These are phyloP conservation scores for Globisporangium rhizosaccharum DNA, from an alignment of 352 stramenopile species.

Conservation along the genomic window DNA sequence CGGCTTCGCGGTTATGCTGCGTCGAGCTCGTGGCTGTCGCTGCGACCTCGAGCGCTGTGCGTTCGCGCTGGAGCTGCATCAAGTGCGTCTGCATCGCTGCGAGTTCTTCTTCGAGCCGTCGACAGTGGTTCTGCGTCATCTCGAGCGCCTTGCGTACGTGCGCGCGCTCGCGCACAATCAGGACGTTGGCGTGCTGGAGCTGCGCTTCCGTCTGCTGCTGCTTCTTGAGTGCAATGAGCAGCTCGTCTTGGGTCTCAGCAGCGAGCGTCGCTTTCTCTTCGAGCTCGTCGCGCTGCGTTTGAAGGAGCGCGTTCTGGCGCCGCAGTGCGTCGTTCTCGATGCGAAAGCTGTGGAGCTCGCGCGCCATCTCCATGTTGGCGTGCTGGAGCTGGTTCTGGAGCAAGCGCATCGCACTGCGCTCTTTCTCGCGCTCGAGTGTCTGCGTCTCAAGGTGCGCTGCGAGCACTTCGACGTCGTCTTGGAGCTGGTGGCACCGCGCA, in stretches of 20 bases:
- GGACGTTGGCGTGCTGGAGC: conserved; percentile 19
- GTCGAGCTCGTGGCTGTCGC: conserved; percentile 19
- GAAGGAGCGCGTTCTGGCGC: conserved; percentile 23
- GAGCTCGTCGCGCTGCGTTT: conserved; percentile 23
- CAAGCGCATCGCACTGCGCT: conserved; percentile 14
- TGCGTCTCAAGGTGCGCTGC: conserved; percentile 47
- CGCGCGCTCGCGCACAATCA: conserved; percentile 24
- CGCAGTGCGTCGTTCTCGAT: conserved; percentile 47
- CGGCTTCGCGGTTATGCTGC: conserved; percentile 21
- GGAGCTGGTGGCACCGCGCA: conserved; percentile 32
- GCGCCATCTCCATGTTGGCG: conserved; percentile 19
- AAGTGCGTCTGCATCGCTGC: conserved; percentile 30
- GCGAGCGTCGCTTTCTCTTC: conserved; percentile 15
- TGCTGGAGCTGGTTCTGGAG: conserved; percentile 14
- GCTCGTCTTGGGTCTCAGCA: conserved; percentile 43
- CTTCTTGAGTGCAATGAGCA: conserved; percentile 32
- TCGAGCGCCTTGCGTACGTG: conserved; percentile 33
- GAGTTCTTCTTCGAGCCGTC: conserved; percentile 46
- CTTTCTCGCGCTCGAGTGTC: conserved; percentile 18
- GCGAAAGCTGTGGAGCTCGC: conserved; percentile 27
- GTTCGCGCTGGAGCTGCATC: conserved; percentile 41
- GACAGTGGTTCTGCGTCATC: conserved; percentile 40
- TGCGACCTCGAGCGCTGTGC: conserved; percentile 26
- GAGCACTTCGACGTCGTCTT: conserved; percentile 52
- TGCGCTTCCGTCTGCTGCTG: conserved; percentile 36